Evolutionary conservation across 176 grass and related monocot genomes (phyloP), one percentile per base, ranked within the genome.

Genomic region (Puya raimondii): DNA sequence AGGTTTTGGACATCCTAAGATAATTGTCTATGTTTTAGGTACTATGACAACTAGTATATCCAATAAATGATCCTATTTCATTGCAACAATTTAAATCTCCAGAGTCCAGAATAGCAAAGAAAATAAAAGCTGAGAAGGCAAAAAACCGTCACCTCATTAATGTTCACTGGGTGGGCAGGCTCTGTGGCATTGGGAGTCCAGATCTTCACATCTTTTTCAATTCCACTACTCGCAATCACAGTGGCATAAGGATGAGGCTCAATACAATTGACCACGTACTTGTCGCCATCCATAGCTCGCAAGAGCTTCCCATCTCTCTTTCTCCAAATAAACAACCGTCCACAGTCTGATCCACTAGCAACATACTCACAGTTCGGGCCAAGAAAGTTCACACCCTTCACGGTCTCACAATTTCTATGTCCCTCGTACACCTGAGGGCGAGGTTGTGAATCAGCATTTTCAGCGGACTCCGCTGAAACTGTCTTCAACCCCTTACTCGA

Each of bases 161-260:
- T 27, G 61, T 89, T 79, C 76, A 92, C 59, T 15, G 72, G 73
- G 14, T 29, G 65, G 48, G 81, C 79, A 42, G 57, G 81, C 67
- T 96, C 92, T 25, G 47, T 74, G 23, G 83, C 81, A 83, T 75
- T 85, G 51, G 92, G 92, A 23, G 82, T 85, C 92, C 88, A 92
- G 72, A 96, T 76, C 84, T 92, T 92, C 23, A 96, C 76, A 79
- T 92, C 92, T 53, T 83, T 89, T 61, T 96, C 92, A 80, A 96
- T 87, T 66, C 92, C 88, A 54, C 86, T 74, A 53, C 83, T 96
- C 63, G 88, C 92, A 68, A 96, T 72, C 47, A 81, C 67, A 64
- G 87, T 83, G 54, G 48, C 23, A 80, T 78, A 64, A 42, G 88
- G 92, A 68, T 96, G 92, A 51, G 88, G 71, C 78, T 92, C 92